Evolutionary conservation across 192 early-diverging fungal genomes (phyloP).

Genomic region (Coemansia erecta): DNA sequence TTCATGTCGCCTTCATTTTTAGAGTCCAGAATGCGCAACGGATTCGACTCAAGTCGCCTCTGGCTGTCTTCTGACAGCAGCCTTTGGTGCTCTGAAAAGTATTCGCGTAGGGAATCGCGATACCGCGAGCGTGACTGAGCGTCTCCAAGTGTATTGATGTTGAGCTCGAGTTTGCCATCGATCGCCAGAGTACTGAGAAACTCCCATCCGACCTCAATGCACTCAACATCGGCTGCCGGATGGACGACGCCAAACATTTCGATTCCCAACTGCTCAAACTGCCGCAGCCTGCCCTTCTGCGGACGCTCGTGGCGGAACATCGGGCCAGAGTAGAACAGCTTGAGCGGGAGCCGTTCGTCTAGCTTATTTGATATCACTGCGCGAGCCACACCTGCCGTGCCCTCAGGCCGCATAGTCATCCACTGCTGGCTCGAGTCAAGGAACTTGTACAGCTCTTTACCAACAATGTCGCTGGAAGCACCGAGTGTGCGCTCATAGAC

Average conservation of each 20-base stretch:
- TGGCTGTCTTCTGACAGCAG: constrained; percentile 56
- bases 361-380: constrained; percentile 51
- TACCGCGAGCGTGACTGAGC: constrained; percentile 36
- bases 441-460: constrained; percentile 70
- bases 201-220: constrained; percentile 54
- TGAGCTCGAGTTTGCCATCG: constrained; percentile 16
- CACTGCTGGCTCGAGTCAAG: constrained; percentile 56
- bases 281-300: constrained; percentile 65
- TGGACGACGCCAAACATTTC: constrained; percentile 58
- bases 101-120: constrained; percentile 46
- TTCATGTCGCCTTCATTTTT: constrained; percentile 56
- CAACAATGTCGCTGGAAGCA: constrained; percentile 62
- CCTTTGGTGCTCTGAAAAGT: constrained; percentile 33
- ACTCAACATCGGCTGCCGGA: constrained; percentile 60
- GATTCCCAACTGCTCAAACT: constrained; percentile 73
- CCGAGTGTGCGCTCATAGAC: constrained; percentile 65
- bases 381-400: constrained; percentile 55
- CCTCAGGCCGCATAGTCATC: constrained; percentile 69
- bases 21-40: constrained; percentile 64
- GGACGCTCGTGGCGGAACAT: constrained; percentile 75
- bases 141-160: constrained; percentile 46
- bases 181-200: constrained; percentile 48
- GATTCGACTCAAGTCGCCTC: constrained; percentile 55
- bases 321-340: constrained; percentile 61
- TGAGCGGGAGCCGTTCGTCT: constrained; percentile 47